Percentiles rank a stretch among this genome's conserved stretches.
phyloP scores from a whole-genome alignment of 2,329 filamentous ascomycete species.

The Chaetomium sp. region DNA sequence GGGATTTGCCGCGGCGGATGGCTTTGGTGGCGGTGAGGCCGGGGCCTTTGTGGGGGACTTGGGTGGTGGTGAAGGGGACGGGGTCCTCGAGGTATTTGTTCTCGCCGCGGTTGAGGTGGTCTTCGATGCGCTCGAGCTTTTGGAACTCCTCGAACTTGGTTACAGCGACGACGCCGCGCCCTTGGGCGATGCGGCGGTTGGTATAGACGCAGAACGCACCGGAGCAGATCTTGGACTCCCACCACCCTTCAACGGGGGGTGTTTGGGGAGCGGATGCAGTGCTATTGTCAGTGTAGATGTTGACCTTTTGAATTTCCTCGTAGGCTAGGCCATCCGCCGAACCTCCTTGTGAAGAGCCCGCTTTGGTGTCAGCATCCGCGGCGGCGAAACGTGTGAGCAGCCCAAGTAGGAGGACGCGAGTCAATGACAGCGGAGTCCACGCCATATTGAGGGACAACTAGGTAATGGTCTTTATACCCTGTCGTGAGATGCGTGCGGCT shows the following conservation, averaged over 20 bases:
- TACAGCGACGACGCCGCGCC: slow-evolving; percentile 34
- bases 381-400: slow-evolving; percentile 18
- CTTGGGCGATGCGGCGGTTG: slow-evolving; percentile 32
- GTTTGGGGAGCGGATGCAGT: slow-evolving; percentile 15
- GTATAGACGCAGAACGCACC: slow-evolving; percentile 36
- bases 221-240: slow-evolving; percentile 35
- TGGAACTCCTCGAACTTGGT: slow-evolving; percentile 32
- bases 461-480: background rate
- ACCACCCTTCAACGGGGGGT: slow-evolving; percentile 33
- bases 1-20: slow-evolving; percentile 33
- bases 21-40: slow-evolving; percentile 31
- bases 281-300: slow-evolving; percentile 32
- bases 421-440: slow-evolving; percentile 25
- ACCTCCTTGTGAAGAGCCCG: slow-evolving; percentile 19
- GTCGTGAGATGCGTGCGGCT: background rate
- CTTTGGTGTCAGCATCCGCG: slow-evolving; percentile 21
- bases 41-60: slow-evolving; percentile 29
- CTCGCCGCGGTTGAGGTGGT: slow-evolving; percentile 31
- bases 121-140: slow-evolving; percentile 33
- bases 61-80: slow-evolving; percentile 22
- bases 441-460: slow-evolving; percentile 24
- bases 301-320: slow-evolving; percentile 30
- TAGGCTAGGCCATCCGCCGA: slow-evolving; percentile 31
- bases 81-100: slow-evolving; percentile 27
- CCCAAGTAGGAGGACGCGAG: slow-evolving; percentile 27